Evolutionary conservation across 345 rosid species (phyloP).

Genomic region (Pelargonium nanum): DNA sequence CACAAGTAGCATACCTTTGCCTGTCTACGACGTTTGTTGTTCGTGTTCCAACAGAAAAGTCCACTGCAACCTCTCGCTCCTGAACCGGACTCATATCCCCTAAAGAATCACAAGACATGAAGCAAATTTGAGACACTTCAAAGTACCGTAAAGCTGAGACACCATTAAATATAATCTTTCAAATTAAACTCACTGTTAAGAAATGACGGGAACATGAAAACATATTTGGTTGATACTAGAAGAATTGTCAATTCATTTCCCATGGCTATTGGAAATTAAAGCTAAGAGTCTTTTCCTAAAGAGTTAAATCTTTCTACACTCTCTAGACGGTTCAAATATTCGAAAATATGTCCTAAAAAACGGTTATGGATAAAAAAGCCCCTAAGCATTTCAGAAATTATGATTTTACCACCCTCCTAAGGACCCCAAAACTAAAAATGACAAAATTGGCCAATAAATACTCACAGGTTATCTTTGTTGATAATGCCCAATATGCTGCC

Average conservation of each 20-base stretch:
- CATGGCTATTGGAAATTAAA: too few species aligned
- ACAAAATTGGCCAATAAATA: too few species aligned
- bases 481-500: conserved; percentile 29
- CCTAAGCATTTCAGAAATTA: background rate
- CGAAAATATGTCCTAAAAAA: too few species aligned
- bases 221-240: too few species aligned
- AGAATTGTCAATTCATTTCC: too few species aligned
- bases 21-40: conserved; percentile 35
- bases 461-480: conserved; percentile 81
- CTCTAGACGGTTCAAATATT: too few species aligned
- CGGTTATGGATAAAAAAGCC: background rate
- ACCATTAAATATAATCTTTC: background rate
- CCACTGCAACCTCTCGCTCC: conserved; percentile 66
- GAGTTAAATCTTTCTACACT: too few species aligned
- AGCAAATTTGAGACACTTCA: background rate
- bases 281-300: too few species aligned
- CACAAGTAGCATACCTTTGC: conserved; percentile 39
- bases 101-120: conserved; percentile 21
- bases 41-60: conserved; percentile 86
- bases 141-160: background rate
- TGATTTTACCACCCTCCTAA: background rate
- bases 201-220: too few species aligned
- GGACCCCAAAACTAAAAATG: background rate
- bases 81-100: conserved; percentile 83
- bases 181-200: too few species aligned